These are phyloP conservation scores for Phytophthora pinifolia DNA, from an alignment of 352 stramenopile genomes.

Conservation along the genomic window DNA sequence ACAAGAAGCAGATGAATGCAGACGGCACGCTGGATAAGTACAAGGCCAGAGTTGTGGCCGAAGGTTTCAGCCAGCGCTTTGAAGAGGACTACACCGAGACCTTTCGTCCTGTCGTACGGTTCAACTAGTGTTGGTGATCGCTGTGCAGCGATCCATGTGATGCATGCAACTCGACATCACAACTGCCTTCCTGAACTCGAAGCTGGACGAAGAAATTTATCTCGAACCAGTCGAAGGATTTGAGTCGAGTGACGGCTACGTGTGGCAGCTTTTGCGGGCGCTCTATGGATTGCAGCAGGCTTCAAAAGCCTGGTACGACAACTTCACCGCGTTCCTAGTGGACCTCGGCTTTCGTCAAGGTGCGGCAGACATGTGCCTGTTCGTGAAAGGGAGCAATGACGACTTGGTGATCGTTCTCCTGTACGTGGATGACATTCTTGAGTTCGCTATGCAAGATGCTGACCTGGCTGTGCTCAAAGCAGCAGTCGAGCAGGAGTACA, in stretches of 20 bases:
- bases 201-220: conserved; percentile 14
- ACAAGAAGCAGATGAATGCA: conserved; percentile 5
- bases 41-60: conserved; percentile 36
- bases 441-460: conserved; percentile 9
- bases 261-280: conserved; percentile 21
- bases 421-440: conserved; percentile 35
- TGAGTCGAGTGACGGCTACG: conserved; percentile 2
- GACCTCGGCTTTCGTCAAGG: conserved; percentile 6
- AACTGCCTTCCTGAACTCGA: conserved; percentile 20
- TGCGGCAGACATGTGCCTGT: conserved; percentile 28
- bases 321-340: conserved; percentile 10
- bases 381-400: conserved; percentile 1
- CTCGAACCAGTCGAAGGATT: conserved; percentile 6
- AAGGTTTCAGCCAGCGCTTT: conserved; percentile 10
- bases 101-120: conserved; percentile 26
- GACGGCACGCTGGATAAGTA: conserved; percentile 35
- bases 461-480: conserved; percentile 9
- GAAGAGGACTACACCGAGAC: conserved; percentile 39
- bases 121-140: conserved; percentile 10
- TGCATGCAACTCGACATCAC: conserved; percentile 18
- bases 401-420: conserved; percentile 22
- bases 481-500: conserved; percentile 1
- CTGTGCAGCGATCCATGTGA: conserved; percentile 1
- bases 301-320: conserved; percentile 27
- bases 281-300: conserved; percentile 38